Conservation (phyloP, 106 monocot species). For the Dendrobium officinale region DNA sequence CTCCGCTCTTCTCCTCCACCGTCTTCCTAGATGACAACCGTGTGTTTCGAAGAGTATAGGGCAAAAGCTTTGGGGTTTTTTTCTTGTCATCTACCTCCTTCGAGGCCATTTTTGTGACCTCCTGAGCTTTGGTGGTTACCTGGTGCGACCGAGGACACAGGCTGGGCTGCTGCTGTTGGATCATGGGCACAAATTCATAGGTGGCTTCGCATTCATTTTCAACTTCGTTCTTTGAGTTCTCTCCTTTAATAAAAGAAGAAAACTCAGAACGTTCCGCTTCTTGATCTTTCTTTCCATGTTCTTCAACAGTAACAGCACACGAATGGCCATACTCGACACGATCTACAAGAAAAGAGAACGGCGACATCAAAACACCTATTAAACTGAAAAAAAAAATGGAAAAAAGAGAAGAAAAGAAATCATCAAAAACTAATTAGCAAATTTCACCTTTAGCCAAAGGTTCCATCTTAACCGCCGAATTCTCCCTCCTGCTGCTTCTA, state of each 20-base stretch:
- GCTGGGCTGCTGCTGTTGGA: slow-evolving; percentile 21
- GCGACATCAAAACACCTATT: neutral
- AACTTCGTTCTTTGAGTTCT: too few relatives aligned
- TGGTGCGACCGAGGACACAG: slow-evolving; percentile 36
- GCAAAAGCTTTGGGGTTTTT: neutral
- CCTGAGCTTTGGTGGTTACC: slow-evolving; percentile 10
- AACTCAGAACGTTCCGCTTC: neutral
- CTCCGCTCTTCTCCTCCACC: neutral
- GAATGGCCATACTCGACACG: neutral
- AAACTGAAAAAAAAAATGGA: neutral
- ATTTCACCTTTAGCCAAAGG: neutral
- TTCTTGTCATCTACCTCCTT: neutral
- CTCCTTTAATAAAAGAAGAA: neutral
- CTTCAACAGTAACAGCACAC: neutral
- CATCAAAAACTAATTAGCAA: neutral
- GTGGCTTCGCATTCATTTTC: neutral
- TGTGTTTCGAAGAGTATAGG: neutral
- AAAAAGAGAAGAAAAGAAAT: too few relatives aligned
- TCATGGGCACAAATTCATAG: slow-evolving; percentile 1
- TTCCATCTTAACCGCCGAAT: neutral
- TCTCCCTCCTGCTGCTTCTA: neutral
- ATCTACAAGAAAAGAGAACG: neutral
- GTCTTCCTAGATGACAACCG: neutral
- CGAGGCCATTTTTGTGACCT: neutral
- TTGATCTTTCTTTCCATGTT: neutral